Base-by-base conservation (phyloP, 257 asterid species). In the Catharanthus roseus region DNA sequence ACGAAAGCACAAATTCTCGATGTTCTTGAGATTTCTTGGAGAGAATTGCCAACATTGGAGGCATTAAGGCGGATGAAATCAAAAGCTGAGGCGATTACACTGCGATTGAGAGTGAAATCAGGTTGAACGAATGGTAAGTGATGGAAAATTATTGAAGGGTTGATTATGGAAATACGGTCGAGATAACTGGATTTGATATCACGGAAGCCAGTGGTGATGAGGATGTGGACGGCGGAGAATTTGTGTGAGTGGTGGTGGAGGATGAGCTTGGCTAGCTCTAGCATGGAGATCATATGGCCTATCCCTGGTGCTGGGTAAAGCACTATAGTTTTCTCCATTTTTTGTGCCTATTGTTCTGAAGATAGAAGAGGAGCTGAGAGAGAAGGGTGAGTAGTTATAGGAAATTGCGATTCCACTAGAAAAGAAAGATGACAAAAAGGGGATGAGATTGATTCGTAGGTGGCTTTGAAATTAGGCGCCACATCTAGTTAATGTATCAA, bases 231-330 rank as follows among this genome's bases (percentile, higher is more conserved):
- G 42, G 47, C 33, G 21, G 75, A 58, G 67, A 71, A 42, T 9
- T 41, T 41, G 50, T 36, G 8, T 8, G 16, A 18, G 60, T 72
- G 15, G 34, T 21, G 72, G 33, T 13, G 6, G 58, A 74, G 77
- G 54, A 74, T 66, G 65, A 74, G 67, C 67, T 74, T 74, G 56
- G 72, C 72, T 6, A 66, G 60, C 67, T 66, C 77, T 26, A 66
- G 57, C 77, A 55, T 74, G 60, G 72, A 54, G 49, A 64, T 23
- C 57, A 65, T 18, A 16, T 73, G 72, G 24, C 72, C 72, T 1
- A 41, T n/a, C 15, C 58, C 68, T n/a, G 77, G 72, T 13, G 72
- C 38, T 36, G 72, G 72, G 51, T 66, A 66, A 41, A 74, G 19
- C 12, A 74, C 77, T 12, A 73, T 38, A 3, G 68, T 57, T 29